These are phyloP conservation scores for Dinochytrium kinnereticum DNA, from an alignment of 371 early-diverging fungal genomes.

Conservation along the genomic window DNA sequence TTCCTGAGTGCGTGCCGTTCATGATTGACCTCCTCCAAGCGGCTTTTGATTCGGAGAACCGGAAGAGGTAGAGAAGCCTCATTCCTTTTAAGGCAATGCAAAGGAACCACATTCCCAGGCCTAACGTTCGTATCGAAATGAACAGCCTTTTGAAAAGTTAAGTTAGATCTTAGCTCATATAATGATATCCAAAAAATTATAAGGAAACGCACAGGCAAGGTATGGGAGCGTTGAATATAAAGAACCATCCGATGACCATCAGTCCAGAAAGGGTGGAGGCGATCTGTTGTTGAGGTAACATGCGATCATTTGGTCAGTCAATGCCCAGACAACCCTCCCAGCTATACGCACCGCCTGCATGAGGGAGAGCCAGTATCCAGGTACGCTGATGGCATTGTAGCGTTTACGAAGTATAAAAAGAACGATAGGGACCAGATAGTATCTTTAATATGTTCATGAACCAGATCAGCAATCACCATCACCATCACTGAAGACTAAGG, in stretches of 20 bases:
- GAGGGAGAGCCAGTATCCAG: conserved; percentile 8
- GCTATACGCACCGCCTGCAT: conserved; percentile 8
- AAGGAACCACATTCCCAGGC: conserved; percentile 13
- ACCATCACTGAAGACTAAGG: not conserved
- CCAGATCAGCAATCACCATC: not conserved
- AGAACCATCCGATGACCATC: conserved; percentile 10
- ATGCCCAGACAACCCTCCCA: not conserved
- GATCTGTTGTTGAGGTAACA: not conserved
- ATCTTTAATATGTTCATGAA: too few relatives aligned
- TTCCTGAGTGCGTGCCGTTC: not conserved
- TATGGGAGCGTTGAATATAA: conserved; percentile 8
- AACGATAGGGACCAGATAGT: conserved; percentile 9
- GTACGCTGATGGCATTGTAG: conserved; percentile 1
- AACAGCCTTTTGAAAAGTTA: conserved; percentile 12
- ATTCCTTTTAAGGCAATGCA: conserved; percentile 9
- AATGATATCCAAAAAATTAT: not conserved
- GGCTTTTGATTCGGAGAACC: conserved; percentile 15
- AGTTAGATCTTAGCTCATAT: too few relatives aligned
- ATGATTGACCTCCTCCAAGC: not conserved
- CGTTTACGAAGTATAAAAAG: not conserved
- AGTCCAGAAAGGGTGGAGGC: not conserved
- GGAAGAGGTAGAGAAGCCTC: conserved; percentile 13
- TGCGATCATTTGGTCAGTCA: not conserved
- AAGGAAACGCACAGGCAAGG: conserved; percentile 11
- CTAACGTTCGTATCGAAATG: conserved; percentile 1